Evolutionary conservation across 2,329 filamentous ascomycete genomes (phyloP).

Genomic region (Penicillium sp.): DNA sequence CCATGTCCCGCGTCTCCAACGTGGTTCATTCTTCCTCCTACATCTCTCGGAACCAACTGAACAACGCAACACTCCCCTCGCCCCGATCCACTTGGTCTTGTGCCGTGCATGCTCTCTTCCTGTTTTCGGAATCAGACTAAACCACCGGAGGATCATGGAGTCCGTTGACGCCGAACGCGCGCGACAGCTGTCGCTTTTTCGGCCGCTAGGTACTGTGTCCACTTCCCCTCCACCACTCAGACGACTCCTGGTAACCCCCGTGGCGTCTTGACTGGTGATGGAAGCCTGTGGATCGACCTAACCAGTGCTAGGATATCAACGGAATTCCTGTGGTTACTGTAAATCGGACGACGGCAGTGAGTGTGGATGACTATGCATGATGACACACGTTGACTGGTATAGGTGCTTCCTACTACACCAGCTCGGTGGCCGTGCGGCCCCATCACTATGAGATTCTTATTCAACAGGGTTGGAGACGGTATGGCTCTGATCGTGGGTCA

Average conservation of each 20-base stretch:
- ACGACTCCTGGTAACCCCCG: constrained; percentile 25
- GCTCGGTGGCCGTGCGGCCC: constrained; percentile 40
- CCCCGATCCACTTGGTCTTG: constrained; percentile 7
- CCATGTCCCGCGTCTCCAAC: not conserved
- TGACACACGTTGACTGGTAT: constrained; percentile 16
- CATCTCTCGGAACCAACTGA: too few species aligned
- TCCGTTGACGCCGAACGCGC: constrained; percentile 37
- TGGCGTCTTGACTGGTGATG: constrained; percentile 30
- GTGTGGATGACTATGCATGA: constrained; percentile 20
- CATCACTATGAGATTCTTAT: constrained; percentile 46
- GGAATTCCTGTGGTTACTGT: constrained; percentile 47
- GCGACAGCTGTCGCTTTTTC: constrained; percentile 41
- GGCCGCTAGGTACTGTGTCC: constrained; percentile 39
- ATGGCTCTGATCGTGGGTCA: constrained; percentile 4
- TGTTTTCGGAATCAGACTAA: constrained; percentile 11
- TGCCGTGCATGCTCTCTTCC: constrained; percentile 7
- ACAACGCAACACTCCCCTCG: not conserved
- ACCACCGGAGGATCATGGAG: constrained; percentile 19
- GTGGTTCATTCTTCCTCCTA: not conserved
- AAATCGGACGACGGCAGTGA: constrained; percentile 43
- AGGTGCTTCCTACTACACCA: constrained; percentile 46
- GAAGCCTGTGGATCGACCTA: not conserved
- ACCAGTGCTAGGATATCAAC: constrained; percentile 37
- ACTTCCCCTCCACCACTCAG: constrained; percentile 30
- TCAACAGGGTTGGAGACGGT: constrained; percentile 48